Percentiles rank a stretch among this genome's conserved stretches.
Evolutionary conservation across 169 alveolate genomes (phyloP).

Genomic region (Prorocentrum cordatum): DNA sequence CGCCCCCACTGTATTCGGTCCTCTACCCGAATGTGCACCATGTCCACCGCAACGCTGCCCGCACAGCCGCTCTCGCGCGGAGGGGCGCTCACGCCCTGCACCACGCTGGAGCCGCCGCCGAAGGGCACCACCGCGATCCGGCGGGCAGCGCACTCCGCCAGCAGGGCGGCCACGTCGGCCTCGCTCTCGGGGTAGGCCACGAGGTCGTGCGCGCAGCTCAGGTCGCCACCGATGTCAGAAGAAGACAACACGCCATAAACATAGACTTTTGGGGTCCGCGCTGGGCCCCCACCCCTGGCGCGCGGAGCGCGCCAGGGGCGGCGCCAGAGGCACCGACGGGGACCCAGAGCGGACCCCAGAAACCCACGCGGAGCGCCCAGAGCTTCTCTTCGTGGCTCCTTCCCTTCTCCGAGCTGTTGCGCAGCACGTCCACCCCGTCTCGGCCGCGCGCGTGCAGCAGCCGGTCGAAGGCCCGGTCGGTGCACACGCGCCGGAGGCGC

Average conservation of each 20-base stretch:
- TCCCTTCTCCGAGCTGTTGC: too few relatives aligned
- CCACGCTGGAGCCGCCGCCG: not conserved
- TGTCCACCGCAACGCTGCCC: not conserved
- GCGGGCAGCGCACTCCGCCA: not conserved
- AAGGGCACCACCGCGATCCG: not conserved
- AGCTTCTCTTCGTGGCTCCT: too few relatives aligned
- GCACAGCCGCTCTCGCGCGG: not conserved
- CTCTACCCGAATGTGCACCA: too few relatives aligned
- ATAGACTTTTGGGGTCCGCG: too few relatives aligned
- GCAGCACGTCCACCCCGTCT: not conserved
- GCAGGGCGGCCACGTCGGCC: not conserved
- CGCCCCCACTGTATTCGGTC: too few relatives aligned
- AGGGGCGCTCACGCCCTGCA: not conserved
- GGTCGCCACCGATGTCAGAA: not conserved
- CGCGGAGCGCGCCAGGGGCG: too few relatives aligned
- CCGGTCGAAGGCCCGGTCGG: not conserved
- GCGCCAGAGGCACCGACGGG: too few relatives aligned
- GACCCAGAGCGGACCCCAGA: too few relatives aligned
- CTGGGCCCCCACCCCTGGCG: too few relatives aligned
- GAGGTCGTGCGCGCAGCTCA: not conserved
- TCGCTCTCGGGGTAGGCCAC: not conserved
- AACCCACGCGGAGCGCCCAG: too few relatives aligned
- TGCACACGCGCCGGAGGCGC: not conserved
- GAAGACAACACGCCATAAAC: too few relatives aligned
- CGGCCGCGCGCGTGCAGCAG: not conserved